Percentiles rank a stretch among this genome's conserved stretches.
Conservation (phyloP, 768 basidiomycete genomes). For the Clavulina sp. region DNA sequence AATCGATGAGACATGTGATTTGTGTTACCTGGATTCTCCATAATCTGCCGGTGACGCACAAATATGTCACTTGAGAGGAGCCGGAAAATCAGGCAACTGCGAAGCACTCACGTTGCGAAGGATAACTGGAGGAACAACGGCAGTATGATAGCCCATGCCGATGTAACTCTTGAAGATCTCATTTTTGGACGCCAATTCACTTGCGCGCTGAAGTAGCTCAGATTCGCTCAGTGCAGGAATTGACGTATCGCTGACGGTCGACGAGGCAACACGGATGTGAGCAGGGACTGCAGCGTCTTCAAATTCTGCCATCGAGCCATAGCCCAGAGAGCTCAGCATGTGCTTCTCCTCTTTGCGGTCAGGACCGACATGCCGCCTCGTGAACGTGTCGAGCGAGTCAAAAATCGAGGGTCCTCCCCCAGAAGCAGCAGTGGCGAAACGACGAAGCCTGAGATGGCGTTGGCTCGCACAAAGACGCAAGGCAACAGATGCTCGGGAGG, state of each 20-base stretch:
- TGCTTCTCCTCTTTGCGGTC: conserved; percentile 56
- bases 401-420: conserved; percentile 31
- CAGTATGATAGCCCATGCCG: conserved; percentile 94
- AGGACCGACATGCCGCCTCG: conserved; percentile 84
- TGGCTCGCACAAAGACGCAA: too few relatives aligned
- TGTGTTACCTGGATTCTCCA: conserved; percentile 55
- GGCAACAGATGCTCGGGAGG: too few relatives aligned
- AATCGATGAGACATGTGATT: not conserved
- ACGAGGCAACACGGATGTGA: conserved; percentile 51
- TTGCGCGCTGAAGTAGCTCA: conserved; percentile 59
- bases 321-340: conserved; percentile 78
- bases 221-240: conserved; percentile 73
- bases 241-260: conserved; percentile 42
- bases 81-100: not conserved
- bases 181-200: conserved; percentile 61
- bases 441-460: too few relatives aligned
- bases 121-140: conserved; percentile 90
- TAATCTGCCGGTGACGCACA: conserved; percentile 39
- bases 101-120: conserved; percentile 54
- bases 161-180: conserved; percentile 82
- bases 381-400: conserved; percentile 74
- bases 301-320: conserved; percentile 77
- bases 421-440: too few relatives aligned
- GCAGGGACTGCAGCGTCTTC: conserved; percentile 65
- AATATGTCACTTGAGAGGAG: conserved; percentile 2